phyloP scores from a whole-genome alignment of 768 basidiomycete species.

The Mycena haematopus region DNA sequence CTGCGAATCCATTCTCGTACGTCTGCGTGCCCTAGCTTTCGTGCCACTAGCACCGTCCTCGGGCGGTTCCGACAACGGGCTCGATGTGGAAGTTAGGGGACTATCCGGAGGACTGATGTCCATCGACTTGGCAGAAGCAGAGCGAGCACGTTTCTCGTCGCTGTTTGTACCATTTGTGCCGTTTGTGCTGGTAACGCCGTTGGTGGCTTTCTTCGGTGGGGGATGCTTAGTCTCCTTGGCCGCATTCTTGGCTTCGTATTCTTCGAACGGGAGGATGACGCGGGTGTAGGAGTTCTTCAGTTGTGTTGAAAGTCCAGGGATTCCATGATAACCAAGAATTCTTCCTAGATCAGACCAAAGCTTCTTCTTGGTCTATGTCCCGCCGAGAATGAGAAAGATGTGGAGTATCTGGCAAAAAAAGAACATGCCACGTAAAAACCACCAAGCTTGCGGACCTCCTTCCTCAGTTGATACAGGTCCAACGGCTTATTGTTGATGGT shows the following conservation, averaged over 20 bases:
- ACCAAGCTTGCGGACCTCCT: slow-evolving; percentile 88
- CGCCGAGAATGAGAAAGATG: background rate
- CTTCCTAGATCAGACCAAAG: slow-evolving; percentile 91
- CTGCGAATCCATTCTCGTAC: slow-evolving; percentile 55
- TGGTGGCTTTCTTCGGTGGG: slow-evolving; percentile 56
- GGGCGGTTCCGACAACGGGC: slow-evolving; percentile 79
- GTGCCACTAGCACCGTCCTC: slow-evolving; percentile 66
- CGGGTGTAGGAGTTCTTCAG: slow-evolving; percentile 89
- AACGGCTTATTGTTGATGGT: slow-evolving; percentile 92
- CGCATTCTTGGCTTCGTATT: slow-evolving; percentile 61
- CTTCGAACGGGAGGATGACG: slow-evolving; percentile 96
- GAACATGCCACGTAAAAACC: slow-evolving; percentile 84
- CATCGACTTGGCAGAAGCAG: slow-evolving; percentile 41
- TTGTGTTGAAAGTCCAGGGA: slow-evolving; percentile 83
- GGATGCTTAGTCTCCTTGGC: slow-evolving; percentile 21
- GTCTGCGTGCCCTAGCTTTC: slow-evolving; percentile 55
- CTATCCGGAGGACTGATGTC: slow-evolving; percentile 72
- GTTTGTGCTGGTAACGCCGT: background rate
- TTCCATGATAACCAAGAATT: slow-evolving; percentile 80
- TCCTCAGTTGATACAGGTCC: slow-evolving; percentile 92
- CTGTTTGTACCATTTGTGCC: slow-evolving; percentile 28
- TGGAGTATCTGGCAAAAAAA: slow-evolving; percentile 5
- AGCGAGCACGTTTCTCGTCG: slow-evolving; percentile 45
- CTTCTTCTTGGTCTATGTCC: slow-evolving; percentile 73
- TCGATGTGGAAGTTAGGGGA: slow-evolving; percentile 79